phyloP scores from a whole-genome alignment of 441 rosid species.

The Jatropha multifida region DNA sequence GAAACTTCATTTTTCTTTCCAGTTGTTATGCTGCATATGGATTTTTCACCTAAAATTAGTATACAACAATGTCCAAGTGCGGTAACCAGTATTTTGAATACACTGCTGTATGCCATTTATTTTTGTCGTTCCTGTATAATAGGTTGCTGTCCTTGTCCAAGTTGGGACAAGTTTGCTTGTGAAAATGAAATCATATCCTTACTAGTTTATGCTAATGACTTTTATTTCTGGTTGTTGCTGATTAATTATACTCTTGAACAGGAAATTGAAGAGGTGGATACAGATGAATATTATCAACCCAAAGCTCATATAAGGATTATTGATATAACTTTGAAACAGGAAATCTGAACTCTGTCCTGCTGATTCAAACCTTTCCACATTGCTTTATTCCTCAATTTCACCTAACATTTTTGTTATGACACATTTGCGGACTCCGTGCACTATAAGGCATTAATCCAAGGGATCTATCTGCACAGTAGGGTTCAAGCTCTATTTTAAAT shows the following conservation, averaged over 20 bases:
- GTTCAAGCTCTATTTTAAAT: conserved; percentile 15
- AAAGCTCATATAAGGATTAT: conserved; percentile 58
- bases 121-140: conserved; percentile 36
- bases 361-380: conserved; percentile 9
- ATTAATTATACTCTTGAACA: conserved; percentile 18
- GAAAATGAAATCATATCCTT: background rate
- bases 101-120: background rate
- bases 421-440: background rate
- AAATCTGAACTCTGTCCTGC: conserved; percentile 23
- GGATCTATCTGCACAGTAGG: background rate
- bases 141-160: background rate
- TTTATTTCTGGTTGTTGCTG: background rate
- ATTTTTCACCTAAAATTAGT: background rate
- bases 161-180: background rate
- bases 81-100: background rate
- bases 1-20: conserved; percentile 16
- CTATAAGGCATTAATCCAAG: background rate
- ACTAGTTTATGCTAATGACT: background rate
- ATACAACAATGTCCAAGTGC: background rate
- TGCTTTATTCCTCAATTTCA: conserved; percentile 7
- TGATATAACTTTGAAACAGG: conserved; percentile 44
- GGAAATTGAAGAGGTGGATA: conserved; percentile 96
- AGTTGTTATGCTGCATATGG: background rate
- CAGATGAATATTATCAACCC: conserved; percentile 76
- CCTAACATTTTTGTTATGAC: conserved; percentile 13